Evolutionary conservation across 495 filamentous ascomycete genomes (phyloP).

Genomic region (Podospora pseudocomata): DNA sequence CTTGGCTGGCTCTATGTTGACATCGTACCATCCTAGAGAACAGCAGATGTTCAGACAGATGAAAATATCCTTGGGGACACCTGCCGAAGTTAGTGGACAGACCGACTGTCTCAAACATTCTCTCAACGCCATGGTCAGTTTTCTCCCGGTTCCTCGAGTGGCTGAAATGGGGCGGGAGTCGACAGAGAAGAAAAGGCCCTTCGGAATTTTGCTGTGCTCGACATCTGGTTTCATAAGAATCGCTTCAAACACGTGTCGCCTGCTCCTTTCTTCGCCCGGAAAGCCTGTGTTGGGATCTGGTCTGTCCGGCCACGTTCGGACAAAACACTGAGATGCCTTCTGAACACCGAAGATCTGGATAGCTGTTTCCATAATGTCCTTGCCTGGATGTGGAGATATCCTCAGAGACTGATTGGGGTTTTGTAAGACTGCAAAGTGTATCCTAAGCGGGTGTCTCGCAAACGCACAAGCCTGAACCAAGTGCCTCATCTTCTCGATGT

Average conservation of each 20-base stretch:
- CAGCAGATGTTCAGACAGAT: neutral
- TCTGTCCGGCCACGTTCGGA: neutral
- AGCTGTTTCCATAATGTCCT: conserved; percentile 60
- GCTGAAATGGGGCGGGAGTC: neutral
- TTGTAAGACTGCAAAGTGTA: neutral
- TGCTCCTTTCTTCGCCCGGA: neutral
- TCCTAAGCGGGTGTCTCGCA: neutral
- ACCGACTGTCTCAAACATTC: neutral
- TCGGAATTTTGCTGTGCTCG: neutral
- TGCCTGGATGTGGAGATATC: conserved; percentile 48
- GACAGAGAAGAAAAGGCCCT: neutral
- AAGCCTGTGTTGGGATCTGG: neutral
- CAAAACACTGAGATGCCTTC: neutral
- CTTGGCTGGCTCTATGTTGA: neutral
- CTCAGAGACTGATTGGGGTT: neutral
- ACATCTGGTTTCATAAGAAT: neutral
- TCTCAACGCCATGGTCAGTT: neutral
- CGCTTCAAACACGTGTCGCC: neutral
- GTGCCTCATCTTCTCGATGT: neutral
- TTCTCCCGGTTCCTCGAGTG: neutral
- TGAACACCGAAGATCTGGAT: conserved; percentile 62
- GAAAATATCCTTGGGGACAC: neutral
- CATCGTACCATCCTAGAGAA: neutral
- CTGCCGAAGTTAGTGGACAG: neutral
- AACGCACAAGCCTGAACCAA: neutral